A percentile compares a stretch with the other conserved stretches of the same genome.
Conservation (phyloP, 345 rosid species). For the Passiflora organensis region DNA sequence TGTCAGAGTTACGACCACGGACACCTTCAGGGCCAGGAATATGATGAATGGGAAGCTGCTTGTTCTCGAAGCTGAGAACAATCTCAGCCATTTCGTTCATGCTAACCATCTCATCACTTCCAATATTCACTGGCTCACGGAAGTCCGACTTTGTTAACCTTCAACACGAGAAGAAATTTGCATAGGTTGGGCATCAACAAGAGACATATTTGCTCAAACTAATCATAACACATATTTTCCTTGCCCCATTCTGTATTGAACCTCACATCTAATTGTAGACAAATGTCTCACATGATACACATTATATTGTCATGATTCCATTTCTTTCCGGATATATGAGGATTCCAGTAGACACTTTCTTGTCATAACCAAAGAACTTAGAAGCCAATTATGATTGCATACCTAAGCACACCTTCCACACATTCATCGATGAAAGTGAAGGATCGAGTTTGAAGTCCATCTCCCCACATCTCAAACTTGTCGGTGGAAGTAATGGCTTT, state of each 20-base stretch:
- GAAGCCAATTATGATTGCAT: conserved; percentile 1
- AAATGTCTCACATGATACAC: too few relatives aligned
- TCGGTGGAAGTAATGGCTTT: conserved; percentile 77
- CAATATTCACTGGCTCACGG: conserved; percentile 97
- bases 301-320: too few relatives aligned
- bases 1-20: conserved; percentile 98
- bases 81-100: conserved; percentile 99
- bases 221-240: too few relatives aligned
- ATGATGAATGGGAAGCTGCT: conserved; percentile 87
- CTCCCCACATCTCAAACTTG: conserved; percentile 99
- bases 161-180: neutral
- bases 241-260: too few relatives aligned
- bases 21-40: conserved; percentile 99
- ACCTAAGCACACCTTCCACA: conserved; percentile 98
- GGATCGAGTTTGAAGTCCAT: conserved; percentile 94
- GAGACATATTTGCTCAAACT: too few relatives aligned
- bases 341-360: too few relatives aligned
- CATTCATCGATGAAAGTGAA: conserved; percentile 99
- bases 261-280: too few relatives aligned
- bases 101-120: conserved; percentile 99
- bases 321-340: too few relatives aligned
- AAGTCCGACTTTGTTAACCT: conserved; percentile 97
- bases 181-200: too few relatives aligned
- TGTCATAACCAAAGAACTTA: neutral
- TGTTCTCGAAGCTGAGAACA: conserved; percentile 82